phyloP scores from a whole-genome alignment of 768 basidiomycete species.

The Hortiboletus campestris region DNA sequence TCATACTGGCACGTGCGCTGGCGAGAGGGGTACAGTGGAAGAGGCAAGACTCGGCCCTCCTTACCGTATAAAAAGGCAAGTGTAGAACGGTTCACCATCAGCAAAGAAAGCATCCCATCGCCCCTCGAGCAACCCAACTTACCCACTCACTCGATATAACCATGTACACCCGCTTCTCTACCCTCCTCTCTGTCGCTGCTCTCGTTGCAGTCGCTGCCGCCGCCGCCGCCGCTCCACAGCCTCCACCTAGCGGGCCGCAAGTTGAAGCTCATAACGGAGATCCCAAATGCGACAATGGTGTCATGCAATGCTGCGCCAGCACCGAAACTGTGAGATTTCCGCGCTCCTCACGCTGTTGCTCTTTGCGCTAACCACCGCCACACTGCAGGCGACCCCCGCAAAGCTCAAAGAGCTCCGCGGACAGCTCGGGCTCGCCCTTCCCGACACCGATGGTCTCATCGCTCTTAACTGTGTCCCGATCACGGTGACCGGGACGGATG shows the following conservation, averaged over 20 bases:
- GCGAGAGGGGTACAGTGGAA: neutral
- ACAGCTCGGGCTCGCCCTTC: neutral
- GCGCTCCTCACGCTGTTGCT: no score
- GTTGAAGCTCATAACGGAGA: neutral
- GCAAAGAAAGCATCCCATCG: neutral
- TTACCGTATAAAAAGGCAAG: conserved; percentile 5
- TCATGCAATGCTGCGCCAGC: conserved; percentile 8
- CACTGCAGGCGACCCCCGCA: neutral
- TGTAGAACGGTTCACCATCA: neutral
- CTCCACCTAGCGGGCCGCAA: conserved; percentile 1
- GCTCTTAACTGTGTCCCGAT: conserved; percentile 6
- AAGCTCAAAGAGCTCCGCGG: neutral
- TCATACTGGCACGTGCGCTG: neutral
- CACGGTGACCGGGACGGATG: neutral
- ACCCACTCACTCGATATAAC: neutral
- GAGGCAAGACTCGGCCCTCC: neutral
- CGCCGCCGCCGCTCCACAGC: no score
- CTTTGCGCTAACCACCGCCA: neutral
- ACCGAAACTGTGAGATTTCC: neutral
- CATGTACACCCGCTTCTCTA: conserved; percentile 8
- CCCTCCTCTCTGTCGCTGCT: conserved; percentile 9
- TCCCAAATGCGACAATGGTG: conserved; percentile 7
- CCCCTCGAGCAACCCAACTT: neutral
- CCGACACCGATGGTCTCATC: neutral
- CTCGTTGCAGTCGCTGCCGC: conserved; percentile 1